Evolutionary conservation across 257 asterid genomes (phyloP).

Genomic region (Gentiana macrophylla): DNA sequence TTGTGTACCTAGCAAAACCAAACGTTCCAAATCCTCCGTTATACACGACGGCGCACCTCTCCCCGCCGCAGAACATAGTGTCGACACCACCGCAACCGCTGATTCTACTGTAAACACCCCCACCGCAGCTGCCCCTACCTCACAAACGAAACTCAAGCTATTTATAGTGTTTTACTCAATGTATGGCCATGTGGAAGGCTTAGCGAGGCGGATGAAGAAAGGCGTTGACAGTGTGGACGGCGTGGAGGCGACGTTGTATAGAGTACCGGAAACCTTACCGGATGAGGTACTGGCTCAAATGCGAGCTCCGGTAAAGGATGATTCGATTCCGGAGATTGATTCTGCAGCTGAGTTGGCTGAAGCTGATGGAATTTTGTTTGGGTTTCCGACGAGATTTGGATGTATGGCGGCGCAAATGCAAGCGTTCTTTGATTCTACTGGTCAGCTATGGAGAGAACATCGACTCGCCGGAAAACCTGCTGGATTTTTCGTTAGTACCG

Average conservation of each 20-base stretch:
- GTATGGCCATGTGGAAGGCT: conserved; percentile 94
- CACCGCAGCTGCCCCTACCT: neutral
- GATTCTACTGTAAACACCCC: conserved; percentile 15
- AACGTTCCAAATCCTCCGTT: conserved; percentile 26
- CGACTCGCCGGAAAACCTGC: conserved; percentile 92
- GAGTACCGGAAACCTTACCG: conserved; percentile 79
- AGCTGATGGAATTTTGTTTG: conserved; percentile 87
- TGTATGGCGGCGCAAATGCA: conserved; percentile 98
- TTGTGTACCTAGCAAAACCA: conserved; percentile 80
- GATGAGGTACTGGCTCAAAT: conserved; percentile 50
- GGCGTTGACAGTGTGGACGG: conserved; percentile 72
- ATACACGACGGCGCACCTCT: conserved; percentile 7
- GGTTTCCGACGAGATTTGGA: conserved; percentile 92
- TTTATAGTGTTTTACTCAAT: conserved; percentile 78
- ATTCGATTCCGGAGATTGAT: conserved; percentile 45
- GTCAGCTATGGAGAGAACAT: conserved; percentile 80
- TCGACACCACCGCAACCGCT: conserved; percentile 5
- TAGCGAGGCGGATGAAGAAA: conserved; percentile 71
- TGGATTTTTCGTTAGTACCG: conserved; percentile 94
- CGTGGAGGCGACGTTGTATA: conserved; percentile 56
- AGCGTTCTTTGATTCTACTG: conserved; percentile 88
- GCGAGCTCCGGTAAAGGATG: conserved; percentile 76
- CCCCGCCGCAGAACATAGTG: conserved; percentile 2
- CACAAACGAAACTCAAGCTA: conserved; percentile 25
- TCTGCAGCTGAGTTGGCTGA: conserved; percentile 42